Evolutionary conservation across 2,329 filamentous ascomycete genomes (phyloP).

Genomic region (Hymenoscyphus fraxineus): DNA sequence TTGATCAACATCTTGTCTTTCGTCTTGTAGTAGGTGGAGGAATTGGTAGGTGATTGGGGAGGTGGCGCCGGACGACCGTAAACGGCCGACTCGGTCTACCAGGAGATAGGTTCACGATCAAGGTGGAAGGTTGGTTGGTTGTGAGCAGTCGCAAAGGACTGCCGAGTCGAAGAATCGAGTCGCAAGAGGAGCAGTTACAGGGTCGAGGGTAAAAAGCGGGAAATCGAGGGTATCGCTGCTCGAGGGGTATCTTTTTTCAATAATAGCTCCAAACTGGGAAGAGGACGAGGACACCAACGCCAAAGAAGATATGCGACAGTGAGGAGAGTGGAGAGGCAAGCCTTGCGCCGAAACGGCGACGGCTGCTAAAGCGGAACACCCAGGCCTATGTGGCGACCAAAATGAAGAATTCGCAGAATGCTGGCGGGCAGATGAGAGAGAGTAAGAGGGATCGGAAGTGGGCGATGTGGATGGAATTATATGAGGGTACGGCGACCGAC

Average conservation of each 20-base stretch:
- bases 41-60: slow-evolving; percentile 8
- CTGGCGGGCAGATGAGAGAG: slow-evolving; percentile 16
- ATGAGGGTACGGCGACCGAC: slow-evolving; percentile 27
- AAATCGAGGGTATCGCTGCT: neutral
- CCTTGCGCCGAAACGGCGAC: slow-evolving; percentile 36
- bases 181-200: slow-evolving; percentile 22
- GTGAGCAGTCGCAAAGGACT: slow-evolving; percentile 31
- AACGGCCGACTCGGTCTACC: slow-evolving; percentile 28
- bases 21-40: slow-evolving; percentile 23
- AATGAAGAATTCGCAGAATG: slow-evolving; percentile 25
- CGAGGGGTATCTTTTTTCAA: slow-evolving; percentile 24
- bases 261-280: slow-evolving; percentile 22
- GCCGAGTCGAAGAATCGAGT: slow-evolving; percentile 37
- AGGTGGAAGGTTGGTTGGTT: slow-evolving; percentile 26
- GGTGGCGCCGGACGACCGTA: slow-evolving; percentile 27
- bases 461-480: slow-evolving; percentile 26
- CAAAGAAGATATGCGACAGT: slow-evolving; percentile 26
- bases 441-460: slow-evolving; percentile 23
- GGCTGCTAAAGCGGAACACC: slow-evolving; percentile 34
- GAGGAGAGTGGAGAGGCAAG: slow-evolving; percentile 27
- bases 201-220: slow-evolving; percentile 7
- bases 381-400: slow-evolving; percentile 33
- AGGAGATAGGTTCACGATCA: slow-evolving; percentile 27
- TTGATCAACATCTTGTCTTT: slow-evolving; percentile 68
- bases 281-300: slow-evolving; percentile 29